Evolutionary conservation across 805 yeast genomes (phyloP).

Genomic region (Saccharomyces mikatae): DNA sequence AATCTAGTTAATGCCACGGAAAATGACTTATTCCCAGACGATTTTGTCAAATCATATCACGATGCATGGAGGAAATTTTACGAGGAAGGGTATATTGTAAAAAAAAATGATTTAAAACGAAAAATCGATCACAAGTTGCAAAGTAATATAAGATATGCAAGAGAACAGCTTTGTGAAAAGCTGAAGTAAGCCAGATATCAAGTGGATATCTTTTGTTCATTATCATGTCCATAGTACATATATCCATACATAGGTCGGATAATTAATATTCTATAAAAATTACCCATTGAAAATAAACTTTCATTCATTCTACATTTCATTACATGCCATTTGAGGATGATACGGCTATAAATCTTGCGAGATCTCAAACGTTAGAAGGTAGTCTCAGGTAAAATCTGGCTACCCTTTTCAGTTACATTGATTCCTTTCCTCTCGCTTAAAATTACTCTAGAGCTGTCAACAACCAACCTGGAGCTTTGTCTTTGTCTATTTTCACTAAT

Average conservation of each 20-base stretch:
- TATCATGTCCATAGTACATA: not conserved
- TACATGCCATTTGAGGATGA: not conserved
- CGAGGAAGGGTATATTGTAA: constrained; percentile 6
- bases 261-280: not conserved
- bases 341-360: not conserved
- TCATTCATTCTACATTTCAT: not conserved
- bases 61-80: constrained; percentile 7
- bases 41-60: constrained; percentile 8
- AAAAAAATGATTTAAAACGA: constrained; percentile 2
- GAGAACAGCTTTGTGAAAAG: constrained; percentile 35
- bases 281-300: not conserved
- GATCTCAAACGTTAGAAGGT: not conserved
- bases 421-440: not conserved
- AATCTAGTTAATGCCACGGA: constrained; percentile 11
- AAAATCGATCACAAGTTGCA: constrained; percentile 9
- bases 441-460: constrained; percentile 16
- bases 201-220: constrained; percentile 1
- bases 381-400: too few relatives aligned
- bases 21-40: constrained; percentile 16
- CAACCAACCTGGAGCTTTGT: constrained; percentile 29
- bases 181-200: constrained; percentile 19
- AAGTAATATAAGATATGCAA: constrained; percentile 20
- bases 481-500: constrained; percentile 23
- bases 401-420: too few relatives aligned
- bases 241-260: not conserved